Conservation (phyloP, 208 protist genomes). For the Leishmania turanica region DNA sequence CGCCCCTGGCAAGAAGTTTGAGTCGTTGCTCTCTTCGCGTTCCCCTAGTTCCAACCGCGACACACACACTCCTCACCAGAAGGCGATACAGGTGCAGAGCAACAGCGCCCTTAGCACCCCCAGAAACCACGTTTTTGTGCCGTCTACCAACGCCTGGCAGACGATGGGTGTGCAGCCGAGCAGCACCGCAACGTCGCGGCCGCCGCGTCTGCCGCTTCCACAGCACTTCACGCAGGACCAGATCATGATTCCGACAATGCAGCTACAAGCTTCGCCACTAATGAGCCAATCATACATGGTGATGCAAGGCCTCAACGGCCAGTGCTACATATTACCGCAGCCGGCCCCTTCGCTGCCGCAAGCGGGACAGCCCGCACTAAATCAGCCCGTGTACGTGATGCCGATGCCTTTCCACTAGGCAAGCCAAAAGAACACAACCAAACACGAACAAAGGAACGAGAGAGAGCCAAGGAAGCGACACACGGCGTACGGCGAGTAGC, state of each 20-base stretch:
- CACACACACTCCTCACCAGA: slow-evolving; percentile 15
- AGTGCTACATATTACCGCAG: slow-evolving; percentile 42
- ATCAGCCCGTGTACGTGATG: slow-evolving; percentile 41
- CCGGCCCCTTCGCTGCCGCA: background rate
- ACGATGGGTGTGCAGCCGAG: background rate
- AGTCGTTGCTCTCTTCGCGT: slow-evolving; percentile 22
- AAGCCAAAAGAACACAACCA: background rate
- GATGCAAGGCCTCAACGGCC: slow-evolving; percentile 36
- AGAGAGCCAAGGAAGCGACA: background rate
- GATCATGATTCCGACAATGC: slow-evolving; percentile 25
- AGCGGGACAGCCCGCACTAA: background rate
- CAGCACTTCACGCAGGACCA: slow-evolving; percentile 16
- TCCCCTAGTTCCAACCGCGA: slow-evolving; percentile 27
- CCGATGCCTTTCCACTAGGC: slow-evolving; percentile 32
- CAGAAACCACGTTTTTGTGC: slow-evolving; percentile 29
- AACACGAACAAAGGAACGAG: background rate
- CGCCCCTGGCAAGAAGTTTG: slow-evolving; percentile 1
- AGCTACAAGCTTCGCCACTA: slow-evolving; percentile 15
- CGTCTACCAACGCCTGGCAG: slow-evolving; percentile 22
- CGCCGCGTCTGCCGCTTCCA: background rate
- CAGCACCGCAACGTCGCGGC: background rate
- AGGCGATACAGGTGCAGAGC: slow-evolving; percentile 10
- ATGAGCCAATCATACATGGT: slow-evolving; percentile 36
- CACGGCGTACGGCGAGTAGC: background rate
- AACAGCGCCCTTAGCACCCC: slow-evolving; percentile 10